Evolutionary conservation across 805 yeast genomes (phyloP), one percentile per base, ranked within the genome.

Genomic region (Candida tibetensis): DNA sequence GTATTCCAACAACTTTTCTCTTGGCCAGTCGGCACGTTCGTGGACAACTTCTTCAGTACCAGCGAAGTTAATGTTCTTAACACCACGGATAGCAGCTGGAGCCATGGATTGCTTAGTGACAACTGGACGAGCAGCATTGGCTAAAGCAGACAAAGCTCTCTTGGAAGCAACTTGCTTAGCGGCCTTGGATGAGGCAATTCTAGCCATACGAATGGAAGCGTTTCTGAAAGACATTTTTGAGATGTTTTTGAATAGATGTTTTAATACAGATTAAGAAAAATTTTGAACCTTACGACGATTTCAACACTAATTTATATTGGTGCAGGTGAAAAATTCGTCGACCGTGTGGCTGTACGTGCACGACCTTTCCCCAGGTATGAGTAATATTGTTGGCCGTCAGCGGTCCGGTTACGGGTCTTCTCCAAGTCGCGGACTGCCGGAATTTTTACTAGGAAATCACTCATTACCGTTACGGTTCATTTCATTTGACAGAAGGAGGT

Each of bases 21-120:
- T 79, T 73, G 99, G 99, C 99, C 99, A 93, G 85, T 93, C 99
- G 59, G 89, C 83, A 74, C 99, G 87, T 79, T 93, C 98, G 78
- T 93, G 91, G 55, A 93, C 99, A 55, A 82, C 72, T 79, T 93
- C 99, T 60, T 83, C 87, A 54, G 81, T 79, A 72, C 97, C 97
- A 69, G 88, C 96, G 62, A 93, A 93, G 82, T 88, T 87, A 76
- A 93, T 93, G 74, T 86, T 81, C 80, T 93, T 89, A 63, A 91
- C 66, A 74, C 98, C 98, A 74, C 99, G 87, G 57, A 76, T 70
- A 55, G 82, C 81, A 52, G 72, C 61, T 60, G 76, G 66, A 40
- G 62, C 58, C 63, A 67, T 45, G 34, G 64, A 56, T 44, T 55
- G 57, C 56, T 53, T 62, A 44, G 70, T 49, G 43, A 61, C 63